phyloP scores from a whole-genome alignment of 106 monocot genomes.

The Triglochin maritima region DNA sequence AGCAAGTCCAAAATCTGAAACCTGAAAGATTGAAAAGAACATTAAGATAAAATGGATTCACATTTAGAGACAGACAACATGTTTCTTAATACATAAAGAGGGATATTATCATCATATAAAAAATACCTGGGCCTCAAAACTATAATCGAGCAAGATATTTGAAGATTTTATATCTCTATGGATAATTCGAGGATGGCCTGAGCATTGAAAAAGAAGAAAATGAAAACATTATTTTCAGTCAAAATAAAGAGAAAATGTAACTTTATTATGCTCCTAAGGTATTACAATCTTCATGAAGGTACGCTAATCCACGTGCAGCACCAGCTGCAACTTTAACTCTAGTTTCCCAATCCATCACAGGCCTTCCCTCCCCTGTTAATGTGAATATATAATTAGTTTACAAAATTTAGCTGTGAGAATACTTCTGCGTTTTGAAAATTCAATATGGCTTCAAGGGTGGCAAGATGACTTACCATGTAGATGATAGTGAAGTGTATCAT shows the following conservation, averaged over 20 bases:
- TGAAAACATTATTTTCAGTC: neutral
- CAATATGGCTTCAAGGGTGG: neutral
- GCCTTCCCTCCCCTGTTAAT: constrained; percentile 29
- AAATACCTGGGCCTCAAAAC: constrained; percentile 56
- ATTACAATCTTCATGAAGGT: constrained; percentile 60
- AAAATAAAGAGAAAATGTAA: neutral
- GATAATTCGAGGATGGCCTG: constrained; percentile 65
- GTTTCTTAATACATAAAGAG: neutral
- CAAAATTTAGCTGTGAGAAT: too few species aligned
- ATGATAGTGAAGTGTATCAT: constrained; percentile 62
- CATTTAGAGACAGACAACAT: too few species aligned
- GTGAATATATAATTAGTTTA: too few species aligned
- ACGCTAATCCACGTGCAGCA: constrained; percentile 46
- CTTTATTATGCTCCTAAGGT: neutral
- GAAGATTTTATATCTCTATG: constrained; percentile 77
- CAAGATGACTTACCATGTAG: constrained; percentile 43
- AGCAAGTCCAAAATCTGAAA: constrained; percentile 55
- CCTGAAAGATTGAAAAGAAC: constrained; percentile 14
- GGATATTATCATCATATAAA: neutral
- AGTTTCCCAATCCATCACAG: constrained; percentile 41
- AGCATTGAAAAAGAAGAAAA: neutral
- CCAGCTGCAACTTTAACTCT: constrained; percentile 47
- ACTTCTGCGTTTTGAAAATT: neutral
- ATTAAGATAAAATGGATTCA: too few species aligned
- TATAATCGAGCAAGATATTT: constrained; percentile 56